These are phyloP conservation scores for Fusarium zealandicum DNA, from an alignment of 2,329 filamentous ascomycete genomes.

Conservation along the genomic window DNA sequence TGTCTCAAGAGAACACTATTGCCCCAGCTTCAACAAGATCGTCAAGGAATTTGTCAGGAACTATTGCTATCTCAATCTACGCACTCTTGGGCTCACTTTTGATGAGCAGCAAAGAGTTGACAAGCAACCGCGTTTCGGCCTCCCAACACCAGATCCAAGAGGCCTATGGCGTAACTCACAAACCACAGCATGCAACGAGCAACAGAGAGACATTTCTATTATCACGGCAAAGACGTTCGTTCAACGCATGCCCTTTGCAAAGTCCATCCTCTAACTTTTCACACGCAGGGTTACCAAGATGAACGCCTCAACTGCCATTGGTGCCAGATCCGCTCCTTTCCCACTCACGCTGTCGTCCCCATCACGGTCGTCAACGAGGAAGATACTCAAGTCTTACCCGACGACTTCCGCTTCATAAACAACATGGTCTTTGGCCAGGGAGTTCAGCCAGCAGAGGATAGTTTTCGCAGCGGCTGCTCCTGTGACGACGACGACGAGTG, in stretches of 20 bases:
- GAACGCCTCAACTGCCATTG: slow-evolving; percentile 62
- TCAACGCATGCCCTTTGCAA: background rate
- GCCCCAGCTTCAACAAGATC: background rate
- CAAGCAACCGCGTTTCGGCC: background rate
- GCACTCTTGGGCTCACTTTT: too few relatives aligned
- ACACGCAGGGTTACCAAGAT: slow-evolving; percentile 44
- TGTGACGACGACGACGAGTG: slow-evolving; percentile 70
- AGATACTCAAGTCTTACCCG: slow-evolving; percentile 63
- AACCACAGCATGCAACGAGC: slow-evolving; percentile 52
- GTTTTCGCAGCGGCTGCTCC: slow-evolving; percentile 73
- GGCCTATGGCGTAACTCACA: background rate
- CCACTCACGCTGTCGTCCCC: slow-evolving; percentile 56
- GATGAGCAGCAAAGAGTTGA: background rate
- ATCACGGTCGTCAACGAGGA: slow-evolving; percentile 71
- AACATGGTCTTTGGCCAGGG: slow-evolving; percentile 65
- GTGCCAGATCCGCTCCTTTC: slow-evolving; percentile 66
- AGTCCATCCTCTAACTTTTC: background rate
- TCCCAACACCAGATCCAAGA: background rate
- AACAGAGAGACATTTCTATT: slow-evolving; percentile 58
- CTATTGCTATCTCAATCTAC: too few relatives aligned
- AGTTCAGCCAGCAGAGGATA: slow-evolving; percentile 65
- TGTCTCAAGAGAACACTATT: background rate
- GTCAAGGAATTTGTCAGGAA: background rate
- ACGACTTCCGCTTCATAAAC: slow-evolving; percentile 73
- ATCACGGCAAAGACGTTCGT: slow-evolving; percentile 52